Percentiles rank a stretch among this genome's conserved stretches.
phyloP scores from a whole-genome alignment of 2,329 filamentous ascomycete genomes.

The Trichophyton equinum region DNA sequence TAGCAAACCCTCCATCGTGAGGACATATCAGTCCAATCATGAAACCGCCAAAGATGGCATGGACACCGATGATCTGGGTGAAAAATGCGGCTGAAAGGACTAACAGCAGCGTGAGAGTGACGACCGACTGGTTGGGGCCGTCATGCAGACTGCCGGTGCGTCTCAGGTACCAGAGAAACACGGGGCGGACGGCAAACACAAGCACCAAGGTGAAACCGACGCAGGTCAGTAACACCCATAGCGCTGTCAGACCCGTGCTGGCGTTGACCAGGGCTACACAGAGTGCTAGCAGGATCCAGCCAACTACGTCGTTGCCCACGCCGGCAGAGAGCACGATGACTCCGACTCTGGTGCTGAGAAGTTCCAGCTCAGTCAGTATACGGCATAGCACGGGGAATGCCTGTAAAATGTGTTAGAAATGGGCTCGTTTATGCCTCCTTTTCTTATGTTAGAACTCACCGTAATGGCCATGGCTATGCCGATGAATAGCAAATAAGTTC shows the following conservation, averaged over 20 bases:
- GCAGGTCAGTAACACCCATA: conserved; percentile 69
- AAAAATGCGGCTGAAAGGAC: conserved; percentile 73
- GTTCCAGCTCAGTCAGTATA: conserved; percentile 80
- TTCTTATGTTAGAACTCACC: conserved; percentile 31
- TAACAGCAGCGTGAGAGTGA: conserved; percentile 69
- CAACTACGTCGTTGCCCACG: conserved; percentile 81
- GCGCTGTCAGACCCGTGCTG: conserved; percentile 63
- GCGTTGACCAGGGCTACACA: conserved; percentile 91
- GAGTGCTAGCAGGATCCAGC: conserved; percentile 84
- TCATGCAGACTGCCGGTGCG: conserved; percentile 69
- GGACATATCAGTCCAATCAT: conserved; percentile 75
- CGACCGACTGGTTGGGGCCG: conserved; percentile 73
- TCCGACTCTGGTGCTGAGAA: conserved; percentile 48
- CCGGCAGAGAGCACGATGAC: conserved; percentile 76
- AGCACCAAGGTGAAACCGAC: conserved; percentile 67
- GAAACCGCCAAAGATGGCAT: conserved; percentile 90
- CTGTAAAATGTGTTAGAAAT: conserved; percentile 21
- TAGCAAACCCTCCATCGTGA: conserved; percentile 51
- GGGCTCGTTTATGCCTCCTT: background rate
- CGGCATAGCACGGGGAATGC: conserved; percentile 83
- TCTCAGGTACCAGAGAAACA: conserved; percentile 60
- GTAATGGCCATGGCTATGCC: conserved; percentile 91
- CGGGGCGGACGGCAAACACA: conserved; percentile 57
- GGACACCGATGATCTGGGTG: conserved; percentile 79
- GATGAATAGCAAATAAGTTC: conserved; percentile 63